Percentiles rank a stretch among this genome's conserved stretches.
Evolutionary conservation across 176 grass and related monocot genomes (phyloP).

Genomic region (Stipa capillata): DNA sequence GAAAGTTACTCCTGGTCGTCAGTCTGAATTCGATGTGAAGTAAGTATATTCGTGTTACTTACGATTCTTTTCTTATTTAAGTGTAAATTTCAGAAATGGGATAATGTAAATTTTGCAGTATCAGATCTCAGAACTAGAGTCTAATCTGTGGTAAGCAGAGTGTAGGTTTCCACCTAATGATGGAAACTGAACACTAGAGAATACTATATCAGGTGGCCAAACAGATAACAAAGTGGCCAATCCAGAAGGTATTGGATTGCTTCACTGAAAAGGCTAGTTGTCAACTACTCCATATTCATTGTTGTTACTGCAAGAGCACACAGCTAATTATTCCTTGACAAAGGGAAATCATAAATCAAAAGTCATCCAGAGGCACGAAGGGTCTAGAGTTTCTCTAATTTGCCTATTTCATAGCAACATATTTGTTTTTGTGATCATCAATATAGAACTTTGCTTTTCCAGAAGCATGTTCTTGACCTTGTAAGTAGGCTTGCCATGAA

Average conservation of each 20-base stretch:
- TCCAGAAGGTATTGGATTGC: not conserved
- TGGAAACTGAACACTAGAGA: not conserved
- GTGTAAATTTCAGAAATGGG: not conserved
- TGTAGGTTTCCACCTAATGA: not conserved
- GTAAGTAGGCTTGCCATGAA: not conserved
- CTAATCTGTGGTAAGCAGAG: not conserved
- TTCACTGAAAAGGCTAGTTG: not conserved
- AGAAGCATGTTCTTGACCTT: not conserved
- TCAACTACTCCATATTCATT: not conserved
- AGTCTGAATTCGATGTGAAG: constrained; percentile 88
- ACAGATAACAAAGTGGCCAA: not conserved
- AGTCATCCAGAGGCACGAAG: not conserved
- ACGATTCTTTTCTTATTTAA: not conserved
- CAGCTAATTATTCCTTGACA: not conserved
- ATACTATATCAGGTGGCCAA: not conserved
- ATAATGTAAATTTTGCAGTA: not conserved
- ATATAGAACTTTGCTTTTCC: not conserved
- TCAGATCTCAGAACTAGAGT: not conserved
- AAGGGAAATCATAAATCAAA: not conserved
- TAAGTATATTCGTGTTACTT: constrained; percentile 9
- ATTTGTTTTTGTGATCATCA: not conserved
- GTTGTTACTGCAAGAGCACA: not conserved
- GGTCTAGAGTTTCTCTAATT: not conserved
- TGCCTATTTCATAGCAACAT: not conserved
- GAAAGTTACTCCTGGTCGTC: constrained; percentile 71